Base-by-base conservation (phyloP, 345 rosid species). In the Brassica incana region DNA sequence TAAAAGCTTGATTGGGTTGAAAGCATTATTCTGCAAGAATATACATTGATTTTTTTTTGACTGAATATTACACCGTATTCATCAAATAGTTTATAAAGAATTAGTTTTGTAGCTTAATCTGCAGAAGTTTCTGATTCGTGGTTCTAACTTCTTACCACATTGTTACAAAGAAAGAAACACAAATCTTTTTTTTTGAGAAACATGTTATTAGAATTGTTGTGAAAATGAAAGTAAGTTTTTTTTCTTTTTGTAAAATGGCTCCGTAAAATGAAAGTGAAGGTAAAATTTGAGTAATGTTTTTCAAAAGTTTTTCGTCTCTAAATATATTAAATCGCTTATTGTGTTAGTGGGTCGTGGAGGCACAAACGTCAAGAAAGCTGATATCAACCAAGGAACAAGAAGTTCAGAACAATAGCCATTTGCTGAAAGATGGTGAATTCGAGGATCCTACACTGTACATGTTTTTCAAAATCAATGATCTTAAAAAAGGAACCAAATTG, bases 381-480 rank as follows among this genome's bases (percentile, higher is more conserved):
- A 64, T 52, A 80, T 50, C 75, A 62, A 74, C 64, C 59, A 74
- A 80, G 50, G 69, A 79, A 80, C 10, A 72, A 58, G 74, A 74
- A 68, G 71, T 8, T 35, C 71, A 80, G 69, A 32, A 52, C 15
- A 12, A 0, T 35, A 36, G 48, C 30, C 60, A 69, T 11, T 74
- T 74, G 36, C 78, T 80, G 7, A 80, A 63, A 80, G 71, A 74
- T 80, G 83, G 78, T 52, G 71, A 80, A 38, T 77, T 50, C 56
- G 56, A 50, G 56, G 56, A 50, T 50, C 56, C 56, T 50, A 50
- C 56, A 14, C 56, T 50, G 1, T 66, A 78, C 8, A 78, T 89
- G 71, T 91, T 81, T 83, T 90, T 90, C 86, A 84, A 75, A 69
- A 16, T 80, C 35, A 35, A 77, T 2, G 90, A 88, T 72, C 86